Conservation (phyloP, 352 stramenopile genomes). For the Phytophthora ohioensis region DNA sequence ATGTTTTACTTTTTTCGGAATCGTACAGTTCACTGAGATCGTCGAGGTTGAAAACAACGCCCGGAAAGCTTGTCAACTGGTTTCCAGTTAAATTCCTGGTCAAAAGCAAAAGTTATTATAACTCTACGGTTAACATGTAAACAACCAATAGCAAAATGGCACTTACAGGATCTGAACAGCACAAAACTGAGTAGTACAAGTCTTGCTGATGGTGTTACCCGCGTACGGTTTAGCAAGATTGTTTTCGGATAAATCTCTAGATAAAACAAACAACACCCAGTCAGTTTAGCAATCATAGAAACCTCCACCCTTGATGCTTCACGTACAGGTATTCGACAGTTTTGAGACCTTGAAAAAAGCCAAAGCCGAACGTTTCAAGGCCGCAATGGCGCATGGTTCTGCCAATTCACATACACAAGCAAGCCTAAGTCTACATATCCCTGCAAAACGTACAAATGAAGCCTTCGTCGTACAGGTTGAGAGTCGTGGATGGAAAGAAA, state of each 20-base stretch:
- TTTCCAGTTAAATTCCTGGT: conserved; percentile 47
- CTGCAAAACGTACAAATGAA: background rate
- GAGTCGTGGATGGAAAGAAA: conserved; percentile 37
- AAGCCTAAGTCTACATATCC: conserved; percentile 3
- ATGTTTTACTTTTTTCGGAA: background rate
- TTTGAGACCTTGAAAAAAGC: conserved; percentile 41
- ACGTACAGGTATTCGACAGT: conserved; percentile 48
- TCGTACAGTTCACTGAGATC: conserved; percentile 37
- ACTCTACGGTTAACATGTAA: background rate
- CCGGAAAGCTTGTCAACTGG: conserved; percentile 37
- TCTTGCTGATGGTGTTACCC: conserved; percentile 33
- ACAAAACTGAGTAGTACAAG: conserved; percentile 39
- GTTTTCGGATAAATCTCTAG: conserved; percentile 53
- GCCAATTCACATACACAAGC: background rate
- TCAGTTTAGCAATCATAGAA: no score
- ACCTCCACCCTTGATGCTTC: no score
- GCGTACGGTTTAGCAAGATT: conserved; percentile 45
- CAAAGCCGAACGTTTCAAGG: conserved; percentile 41
- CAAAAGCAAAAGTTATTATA: background rate
- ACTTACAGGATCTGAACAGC: conserved; percentile 45
- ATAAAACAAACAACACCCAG: background rate
- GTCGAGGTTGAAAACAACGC: conserved; percentile 43
- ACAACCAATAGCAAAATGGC: background rate
- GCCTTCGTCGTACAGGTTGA: conserved; percentile 31
- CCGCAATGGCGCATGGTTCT: conserved; percentile 56